Conservation (phyloP, 1,284 basidiomycete species). For the Moniliophthora roreri region DNA sequence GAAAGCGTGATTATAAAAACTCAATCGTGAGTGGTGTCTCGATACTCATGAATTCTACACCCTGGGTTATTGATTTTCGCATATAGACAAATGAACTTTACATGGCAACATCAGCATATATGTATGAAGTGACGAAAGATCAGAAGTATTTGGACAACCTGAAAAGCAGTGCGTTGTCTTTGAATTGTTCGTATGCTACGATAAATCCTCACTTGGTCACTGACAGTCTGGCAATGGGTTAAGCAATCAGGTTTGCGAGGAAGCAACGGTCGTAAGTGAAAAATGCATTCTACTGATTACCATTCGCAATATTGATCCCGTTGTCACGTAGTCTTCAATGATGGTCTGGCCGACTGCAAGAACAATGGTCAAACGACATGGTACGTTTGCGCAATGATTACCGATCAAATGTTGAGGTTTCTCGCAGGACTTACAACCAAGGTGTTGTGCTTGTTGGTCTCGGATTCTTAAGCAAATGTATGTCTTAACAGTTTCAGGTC, state of each 20-base stretch:
- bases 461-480: conserved; percentile 21
- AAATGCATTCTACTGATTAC: neutral
- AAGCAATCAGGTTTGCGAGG: conserved; percentile 18
- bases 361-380: conserved; percentile 22
- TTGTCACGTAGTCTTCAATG: conserved; percentile 19
- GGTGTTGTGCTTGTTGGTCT: conserved; percentile 20
- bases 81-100: conserved; percentile 21
- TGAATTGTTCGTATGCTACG: too few species aligned
- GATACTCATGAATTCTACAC: neutral
- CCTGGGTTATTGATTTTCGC: neutral
- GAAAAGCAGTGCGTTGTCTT: conserved; percentile 14
- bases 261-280: conserved; percentile 17
- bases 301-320: too few species aligned
- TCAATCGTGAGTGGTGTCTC: conserved; percentile 15
- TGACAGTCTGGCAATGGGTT: conserved; percentile 20
- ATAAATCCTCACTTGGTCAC: too few species aligned
- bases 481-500: neutral
- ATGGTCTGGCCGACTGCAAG: conserved; percentile 20
- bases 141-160: conserved; percentile 16
- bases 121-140: conserved; percentile 21
- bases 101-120: conserved; percentile 18
- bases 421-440: conserved; percentile 6
- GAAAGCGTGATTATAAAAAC: conserved; percentile 21
- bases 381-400: conserved; percentile 15
- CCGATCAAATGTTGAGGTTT: neutral